Evolutionary conservation across 2,329 filamentous ascomycete species (phyloP).

Genomic region (Ophiostoma ips): DNA sequence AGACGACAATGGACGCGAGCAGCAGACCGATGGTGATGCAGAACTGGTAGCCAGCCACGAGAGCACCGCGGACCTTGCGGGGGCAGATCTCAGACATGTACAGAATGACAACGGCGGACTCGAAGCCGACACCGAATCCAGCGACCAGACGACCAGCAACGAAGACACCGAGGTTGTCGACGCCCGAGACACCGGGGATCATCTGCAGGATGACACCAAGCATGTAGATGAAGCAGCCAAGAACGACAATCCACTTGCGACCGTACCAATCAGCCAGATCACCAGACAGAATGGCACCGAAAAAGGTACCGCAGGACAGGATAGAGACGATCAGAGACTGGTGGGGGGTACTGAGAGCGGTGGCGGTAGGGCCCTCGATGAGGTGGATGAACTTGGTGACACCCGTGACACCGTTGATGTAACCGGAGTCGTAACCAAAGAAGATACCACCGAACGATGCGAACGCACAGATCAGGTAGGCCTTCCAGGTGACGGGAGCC

Average conservation of each 20-base stretch:
- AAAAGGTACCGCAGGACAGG: constrained; percentile 65
- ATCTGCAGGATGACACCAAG: constrained; percentile 56
- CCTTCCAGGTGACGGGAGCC: constrained; percentile 54
- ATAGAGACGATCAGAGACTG: constrained; percentile 56
- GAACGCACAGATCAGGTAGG: constrained; percentile 56
- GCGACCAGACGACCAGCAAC: constrained; percentile 62
- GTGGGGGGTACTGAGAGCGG: constrained; percentile 26
- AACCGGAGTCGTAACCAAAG: constrained; percentile 68
- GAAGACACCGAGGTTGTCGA: constrained; percentile 44
- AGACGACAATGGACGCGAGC: constrained; percentile 44
- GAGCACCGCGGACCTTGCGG: constrained; percentile 44
- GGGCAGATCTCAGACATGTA: constrained; percentile 78
- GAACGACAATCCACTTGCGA: constrained; percentile 57
- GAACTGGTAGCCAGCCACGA: constrained; percentile 53
- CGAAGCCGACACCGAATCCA: constrained; percentile 67
- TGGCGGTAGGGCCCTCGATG: constrained; percentile 30
- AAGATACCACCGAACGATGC: constrained; percentile 61
- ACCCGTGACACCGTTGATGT: constrained; percentile 53
- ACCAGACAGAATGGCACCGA: constrained; percentile 63
- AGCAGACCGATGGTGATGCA: constrained; percentile 61
- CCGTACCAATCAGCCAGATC: constrained; percentile 64
- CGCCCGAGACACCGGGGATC: constrained; percentile 30
- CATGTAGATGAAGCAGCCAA: constrained; percentile 57
- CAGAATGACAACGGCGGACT: constrained; percentile 65
- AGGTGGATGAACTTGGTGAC: constrained; percentile 35